phyloP scores from a whole-genome alignment of 176 grass and related monocot species.

The Bromus sterilis region DNA sequence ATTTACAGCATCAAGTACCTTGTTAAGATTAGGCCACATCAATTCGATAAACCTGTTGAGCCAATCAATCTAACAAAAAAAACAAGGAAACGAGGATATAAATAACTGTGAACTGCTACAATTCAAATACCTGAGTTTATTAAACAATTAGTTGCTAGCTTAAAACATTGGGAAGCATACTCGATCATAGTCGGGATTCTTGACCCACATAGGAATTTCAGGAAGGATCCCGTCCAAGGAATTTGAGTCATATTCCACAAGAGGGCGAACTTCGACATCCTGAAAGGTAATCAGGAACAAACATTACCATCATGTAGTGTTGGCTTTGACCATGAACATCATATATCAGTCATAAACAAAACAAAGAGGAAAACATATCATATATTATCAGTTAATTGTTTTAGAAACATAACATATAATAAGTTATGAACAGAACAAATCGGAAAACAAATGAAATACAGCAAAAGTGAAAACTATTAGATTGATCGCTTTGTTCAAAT shows the following conservation, averaged over 20 bases:
- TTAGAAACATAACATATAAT: no score
- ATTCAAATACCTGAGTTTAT: not conserved
- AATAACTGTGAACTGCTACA: not conserved
- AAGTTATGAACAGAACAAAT: not conserved
- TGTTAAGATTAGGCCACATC: slow-evolving; percentile 94
- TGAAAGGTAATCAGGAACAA: slow-evolving; percentile 15
- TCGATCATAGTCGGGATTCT: slow-evolving; percentile 94
- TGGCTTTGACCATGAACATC: not conserved
- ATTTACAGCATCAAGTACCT: slow-evolving; percentile 42
- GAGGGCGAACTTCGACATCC: slow-evolving; percentile 57
- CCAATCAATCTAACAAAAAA: slow-evolving; percentile 78
- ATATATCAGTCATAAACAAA: not conserved
- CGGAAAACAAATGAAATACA: not conserved
- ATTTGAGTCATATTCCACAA: slow-evolving; percentile 72
- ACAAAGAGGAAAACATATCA: not conserved
- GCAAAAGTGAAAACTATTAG: not conserved
- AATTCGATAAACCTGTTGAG: slow-evolving; percentile 82
- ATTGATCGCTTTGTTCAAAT: not conserved
- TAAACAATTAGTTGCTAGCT: not conserved
- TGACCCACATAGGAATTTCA: slow-evolving; percentile 96
- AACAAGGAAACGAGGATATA: slow-evolving; percentile 8
- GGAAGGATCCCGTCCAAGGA: slow-evolving; percentile 76
- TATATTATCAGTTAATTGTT: no score
- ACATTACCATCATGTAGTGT: not conserved
- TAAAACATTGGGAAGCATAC: slow-evolving; percentile 29